phyloP scores from a whole-genome alignment of 495 filamentous ascomycete genomes.

The Xanthoparmelia taractica region DNA sequence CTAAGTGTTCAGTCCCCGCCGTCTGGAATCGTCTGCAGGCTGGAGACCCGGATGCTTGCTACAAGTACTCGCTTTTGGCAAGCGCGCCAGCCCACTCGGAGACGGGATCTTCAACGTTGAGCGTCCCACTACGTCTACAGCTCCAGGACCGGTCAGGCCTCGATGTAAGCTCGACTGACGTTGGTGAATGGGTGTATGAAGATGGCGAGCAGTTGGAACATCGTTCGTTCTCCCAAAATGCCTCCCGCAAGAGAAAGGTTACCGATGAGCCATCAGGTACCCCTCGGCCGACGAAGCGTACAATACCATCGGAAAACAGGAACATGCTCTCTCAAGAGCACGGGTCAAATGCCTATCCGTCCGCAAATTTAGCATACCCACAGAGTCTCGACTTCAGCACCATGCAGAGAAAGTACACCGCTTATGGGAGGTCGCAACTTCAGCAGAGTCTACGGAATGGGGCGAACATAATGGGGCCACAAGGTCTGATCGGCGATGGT shows the following conservation, averaged over 20 bases:
- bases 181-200: slow-evolving; percentile 72
- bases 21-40: slow-evolving; percentile 53
- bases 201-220: slow-evolving; percentile 36
- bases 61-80: slow-evolving; percentile 63
- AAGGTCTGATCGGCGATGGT: slow-evolving; percentile 29
- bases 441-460: slow-evolving; percentile 12
- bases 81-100: slow-evolving; percentile 62
- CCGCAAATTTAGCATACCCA: slow-evolving; percentile 36
- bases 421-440: slow-evolving; percentile 17
- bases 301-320: slow-evolving; percentile 36
- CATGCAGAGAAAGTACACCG: slow-evolving; percentile 22
- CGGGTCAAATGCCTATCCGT: slow-evolving; percentile 27
- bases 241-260: slow-evolving; percentile 48
- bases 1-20: slow-evolving; percentile 57
- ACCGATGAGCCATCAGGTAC: slow-evolving; percentile 41
- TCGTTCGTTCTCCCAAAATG: slow-evolving; percentile 15
- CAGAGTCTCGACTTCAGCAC: slow-evolving; percentile 36
- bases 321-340: slow-evolving; percentile 34
- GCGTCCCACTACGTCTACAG: slow-evolving; percentile 64
- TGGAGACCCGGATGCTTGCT: slow-evolving; percentile 40
- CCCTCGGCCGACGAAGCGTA: slow-evolving; percentile 39
- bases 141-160: slow-evolving; percentile 61
- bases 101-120: slow-evolving; percentile 58
- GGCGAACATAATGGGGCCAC: slow-evolving; percentile 27
- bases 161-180: slow-evolving; percentile 53